These are phyloP conservation scores for Aspergillus ruber DNA, from an alignment of 2,329 filamentous ascomycete species.

Conservation along the genomic window DNA sequence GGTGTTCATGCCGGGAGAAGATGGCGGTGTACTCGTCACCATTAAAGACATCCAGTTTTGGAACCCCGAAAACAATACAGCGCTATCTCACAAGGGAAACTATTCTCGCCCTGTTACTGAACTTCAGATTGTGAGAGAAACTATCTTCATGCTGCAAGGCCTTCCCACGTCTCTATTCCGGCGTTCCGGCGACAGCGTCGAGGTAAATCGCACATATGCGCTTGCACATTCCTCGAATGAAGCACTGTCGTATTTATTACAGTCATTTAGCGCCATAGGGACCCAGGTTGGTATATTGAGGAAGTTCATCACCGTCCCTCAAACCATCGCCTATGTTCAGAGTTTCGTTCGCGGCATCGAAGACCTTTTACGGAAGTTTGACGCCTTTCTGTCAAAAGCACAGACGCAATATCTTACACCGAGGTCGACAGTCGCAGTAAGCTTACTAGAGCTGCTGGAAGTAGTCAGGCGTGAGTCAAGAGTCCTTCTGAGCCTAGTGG, in stretches of 20 bases:
- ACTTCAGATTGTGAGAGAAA: constrained; percentile 66
- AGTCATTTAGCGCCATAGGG: constrained; percentile 45
- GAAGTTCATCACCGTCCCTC: constrained; percentile 40
- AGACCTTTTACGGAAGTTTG: constrained; percentile 52
- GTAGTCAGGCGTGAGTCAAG: constrained; percentile 51
- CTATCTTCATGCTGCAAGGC: constrained; percentile 78
- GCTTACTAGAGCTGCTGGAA: constrained; percentile 56
- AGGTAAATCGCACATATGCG: constrained; percentile 33
- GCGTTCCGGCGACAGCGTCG: constrained; percentile 28
- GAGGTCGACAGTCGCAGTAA: constrained; percentile 53
- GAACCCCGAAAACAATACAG: constrained; percentile 24
- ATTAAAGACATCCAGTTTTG: constrained; percentile 46
- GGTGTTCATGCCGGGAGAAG: constrained; percentile 24
- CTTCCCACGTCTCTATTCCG: constrained; percentile 66
- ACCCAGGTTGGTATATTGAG: constrained; percentile 44
- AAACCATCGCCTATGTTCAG: constrained; percentile 57
- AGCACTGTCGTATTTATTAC: constrained; percentile 26
- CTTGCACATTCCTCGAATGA: constrained; percentile 27
- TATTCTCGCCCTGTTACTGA: constrained; percentile 53
- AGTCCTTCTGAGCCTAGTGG: constrained; percentile 55
- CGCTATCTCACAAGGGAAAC: constrained; percentile 8
- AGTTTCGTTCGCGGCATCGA: constrained; percentile 63
- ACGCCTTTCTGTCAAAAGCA: constrained; percentile 51
- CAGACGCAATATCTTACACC: constrained; percentile 57
- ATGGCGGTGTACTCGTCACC: constrained; percentile 29